phyloP scores from a whole-genome alignment of 2,329 filamentous ascomycete genomes.

The Penicillium fuscoglaucum region DNA sequence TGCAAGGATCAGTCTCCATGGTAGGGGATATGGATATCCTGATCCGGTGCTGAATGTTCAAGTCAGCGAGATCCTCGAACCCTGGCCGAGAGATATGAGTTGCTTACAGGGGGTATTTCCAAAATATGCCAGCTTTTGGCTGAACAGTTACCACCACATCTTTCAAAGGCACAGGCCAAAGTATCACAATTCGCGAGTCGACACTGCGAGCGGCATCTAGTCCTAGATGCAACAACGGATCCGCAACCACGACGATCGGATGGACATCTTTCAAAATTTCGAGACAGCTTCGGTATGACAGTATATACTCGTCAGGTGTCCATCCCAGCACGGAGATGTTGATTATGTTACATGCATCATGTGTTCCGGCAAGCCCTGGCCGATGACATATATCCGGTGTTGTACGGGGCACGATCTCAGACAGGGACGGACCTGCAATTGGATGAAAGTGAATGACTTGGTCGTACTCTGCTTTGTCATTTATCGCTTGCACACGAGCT shows the following conservation, averaged over 20 bases:
- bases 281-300: constrained; percentile 41
- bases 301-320: constrained; percentile 44
- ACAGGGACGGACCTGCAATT: constrained; percentile 35
- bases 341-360: constrained; percentile 34
- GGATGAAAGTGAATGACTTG: constrained; percentile 34
- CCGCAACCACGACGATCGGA: constrained; percentile 46
- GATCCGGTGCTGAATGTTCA: constrained; percentile 42
- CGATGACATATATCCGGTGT: constrained; percentile 31
- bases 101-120: constrained; percentile 39
- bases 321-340: constrained; percentile 36
- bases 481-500: constrained; percentile 31
- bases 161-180: constrained; percentile 50
- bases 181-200: constrained; percentile 37
- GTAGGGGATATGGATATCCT: constrained; percentile 50
- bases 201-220: constrained; percentile 46
- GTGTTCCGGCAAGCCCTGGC: constrained; percentile 39
- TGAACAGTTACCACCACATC: constrained; percentile 45
- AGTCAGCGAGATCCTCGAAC: constrained; percentile 1
- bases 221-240: constrained; percentile 48
- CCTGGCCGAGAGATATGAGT: no score
- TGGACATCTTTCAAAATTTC: constrained; percentile 41
- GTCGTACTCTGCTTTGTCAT: constrained; percentile 16
- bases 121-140: constrained; percentile 33
- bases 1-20: constrained; percentile 44
- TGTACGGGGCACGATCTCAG: constrained; percentile 36